Evolutionary conservation across 768 basidiomycete species (phyloP).

Genomic region (Postia placenta): DNA sequence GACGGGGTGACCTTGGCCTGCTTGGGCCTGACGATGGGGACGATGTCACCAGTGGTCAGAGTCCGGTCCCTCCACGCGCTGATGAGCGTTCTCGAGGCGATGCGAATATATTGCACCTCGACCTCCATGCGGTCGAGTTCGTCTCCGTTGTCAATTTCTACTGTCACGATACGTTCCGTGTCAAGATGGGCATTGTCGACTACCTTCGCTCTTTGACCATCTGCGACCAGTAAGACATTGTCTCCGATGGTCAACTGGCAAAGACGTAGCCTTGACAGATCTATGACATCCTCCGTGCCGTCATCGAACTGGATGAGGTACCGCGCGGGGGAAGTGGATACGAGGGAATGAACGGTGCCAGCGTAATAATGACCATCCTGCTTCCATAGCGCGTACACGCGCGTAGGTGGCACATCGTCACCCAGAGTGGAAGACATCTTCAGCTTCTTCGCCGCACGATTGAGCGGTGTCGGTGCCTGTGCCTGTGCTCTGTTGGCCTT

Average conservation of each 20-base stretch:
- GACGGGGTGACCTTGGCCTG: slow-evolving; percentile 34
- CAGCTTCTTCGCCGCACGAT: slow-evolving; percentile 13
- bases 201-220: slow-evolving; percentile 15
- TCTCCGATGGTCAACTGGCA: slow-evolving; percentile 51
- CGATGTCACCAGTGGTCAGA: slow-evolving; percentile 36
- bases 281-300: slow-evolving; percentile 38
- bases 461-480: slow-evolving; percentile 5
- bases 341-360: slow-evolving; percentile 43
- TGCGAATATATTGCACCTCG: slow-evolving; percentile 34
- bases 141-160: slow-evolving; percentile 35
- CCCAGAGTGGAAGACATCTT: slow-evolving; percentile 11
- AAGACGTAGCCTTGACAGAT: slow-evolving; percentile 46
- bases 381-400: slow-evolving; percentile 69
- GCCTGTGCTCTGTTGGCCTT: slow-evolving; percentile 12
- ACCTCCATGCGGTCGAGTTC: slow-evolving; percentile 23
- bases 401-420: slow-evolving; percentile 30
- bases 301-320: slow-evolving; percentile 70
- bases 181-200: slow-evolving; percentile 4
- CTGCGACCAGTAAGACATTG: slow-evolving; percentile 37
- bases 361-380: slow-evolving; percentile 54
- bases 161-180: slow-evolving; percentile 24
- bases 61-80: slow-evolving; percentile 49
- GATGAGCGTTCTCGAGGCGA: slow-evolving; percentile 45
- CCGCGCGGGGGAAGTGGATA: slow-evolving; percentile 19
- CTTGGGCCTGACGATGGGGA: slow-evolving; percentile 35